Base-by-base conservation (phyloP, 495 filamentous ascomycete genomes). In the Pyrenopolyporus hunteri region DNA sequence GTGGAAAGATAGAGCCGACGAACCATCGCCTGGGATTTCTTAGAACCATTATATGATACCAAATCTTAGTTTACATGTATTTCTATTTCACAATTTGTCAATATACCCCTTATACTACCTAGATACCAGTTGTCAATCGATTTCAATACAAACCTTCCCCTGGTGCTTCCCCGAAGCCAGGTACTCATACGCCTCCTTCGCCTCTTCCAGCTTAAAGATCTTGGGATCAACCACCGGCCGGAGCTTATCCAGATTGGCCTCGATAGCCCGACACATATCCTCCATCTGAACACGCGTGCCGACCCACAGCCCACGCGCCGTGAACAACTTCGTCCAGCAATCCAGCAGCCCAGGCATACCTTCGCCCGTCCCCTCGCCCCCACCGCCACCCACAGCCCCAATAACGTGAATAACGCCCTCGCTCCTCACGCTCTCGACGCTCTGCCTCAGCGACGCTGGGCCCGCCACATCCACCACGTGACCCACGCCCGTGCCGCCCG, bases 381-480 rank as follows among this genome's bases (percentile, higher is more conserved):
- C 78, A 1, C 78, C 81, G 6, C 76, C 78, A 1, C 78, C 81
- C 5, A 86, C 63, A 70, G 82, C 83, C 0, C 84, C 84, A 42
- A 86, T 80, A 20, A 86, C 69, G 45, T 69, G 76, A 54, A 87
- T 83, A 14, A 81, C 58, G 10, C 84, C 84, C 48, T 85, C 83
- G 13, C 69, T 72, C 59, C 78, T 80, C 48, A 86, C 71, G 32
- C 74, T 78, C 46, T 78, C 80, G 57, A 85, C 73, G 48, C 78
- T 82, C 71, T 87, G 82, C 54, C 67, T 43, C 40, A 87, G 73
- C 2, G 83, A 83, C 9, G 70, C 75, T 2, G 77, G 62, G 2
- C 84, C 84, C 1, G 80, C 83, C 14, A 85, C 78, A 65, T 86
- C 83, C 14, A 87, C 62, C 25, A 89, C 74, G 62, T 85, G 76